Evolutionary conservation across 108 stramenopile species (phyloP).

Genomic region (Cyclotella atomus): DNA sequence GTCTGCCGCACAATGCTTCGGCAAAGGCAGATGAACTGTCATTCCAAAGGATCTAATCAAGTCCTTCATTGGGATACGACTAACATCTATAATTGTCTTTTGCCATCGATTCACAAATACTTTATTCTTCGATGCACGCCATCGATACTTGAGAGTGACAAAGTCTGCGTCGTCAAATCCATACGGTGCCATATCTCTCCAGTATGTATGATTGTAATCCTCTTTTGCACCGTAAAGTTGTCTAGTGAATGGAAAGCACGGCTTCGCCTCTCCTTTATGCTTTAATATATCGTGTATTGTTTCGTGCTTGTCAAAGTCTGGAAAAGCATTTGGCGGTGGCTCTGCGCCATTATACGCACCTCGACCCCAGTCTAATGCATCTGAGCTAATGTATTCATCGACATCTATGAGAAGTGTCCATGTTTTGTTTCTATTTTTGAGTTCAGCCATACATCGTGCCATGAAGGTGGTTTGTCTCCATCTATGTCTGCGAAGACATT

Average conservation of each 20-base stretch:
- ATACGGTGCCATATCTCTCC: constrained; percentile 6
- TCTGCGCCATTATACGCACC: constrained; percentile 1
- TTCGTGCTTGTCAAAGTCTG: constrained; percentile 6
- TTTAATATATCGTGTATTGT: constrained; percentile 9
- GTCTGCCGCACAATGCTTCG: constrained; percentile 12
- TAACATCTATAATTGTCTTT: constrained; percentile 68
- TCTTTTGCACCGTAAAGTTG: constrained; percentile 34
- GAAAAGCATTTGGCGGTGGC: neutral
- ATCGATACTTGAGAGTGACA: constrained; percentile 56
- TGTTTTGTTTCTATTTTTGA: constrained; percentile 28
- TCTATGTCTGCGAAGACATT: neutral
- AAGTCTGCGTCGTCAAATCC: constrained; percentile 52
- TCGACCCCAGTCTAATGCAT: neutral
- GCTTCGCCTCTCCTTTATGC: neutral
- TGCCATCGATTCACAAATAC: constrained; percentile 52
- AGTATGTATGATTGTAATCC: neutral
- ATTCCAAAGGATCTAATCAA: constrained; percentile 14
- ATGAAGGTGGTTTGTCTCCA: constrained; percentile 29
- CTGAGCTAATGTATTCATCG: constrained; percentile 63
- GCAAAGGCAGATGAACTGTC: constrained; percentile 26
- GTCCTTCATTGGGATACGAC: constrained; percentile 49
- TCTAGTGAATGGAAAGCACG: constrained; percentile 37
- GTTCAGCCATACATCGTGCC: constrained; percentile 18
- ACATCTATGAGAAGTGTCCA: constrained; percentile 70
- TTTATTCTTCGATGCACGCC: constrained; percentile 39